Percentiles rank a stretch among this genome's conserved stretches.
These are phyloP conservation scores for Kuraishia hungarica DNA, from an alignment of 805 yeast species.

Conservation along the genomic window DNA sequence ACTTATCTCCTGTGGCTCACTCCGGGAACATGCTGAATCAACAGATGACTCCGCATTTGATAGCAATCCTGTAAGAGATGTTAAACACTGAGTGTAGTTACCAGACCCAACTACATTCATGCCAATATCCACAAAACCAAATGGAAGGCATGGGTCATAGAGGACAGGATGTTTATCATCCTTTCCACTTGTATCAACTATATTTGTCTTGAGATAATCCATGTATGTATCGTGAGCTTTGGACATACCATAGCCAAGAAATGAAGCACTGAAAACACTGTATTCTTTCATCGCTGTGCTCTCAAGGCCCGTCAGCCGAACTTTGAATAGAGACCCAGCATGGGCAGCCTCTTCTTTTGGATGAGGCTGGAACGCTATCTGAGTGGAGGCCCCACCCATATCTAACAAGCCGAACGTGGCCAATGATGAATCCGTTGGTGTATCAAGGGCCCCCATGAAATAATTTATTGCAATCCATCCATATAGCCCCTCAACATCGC, in stretches of 20 bases:
- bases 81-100: constrained; percentile 38
- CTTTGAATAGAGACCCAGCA: constrained; percentile 33
- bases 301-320: constrained; percentile 31
- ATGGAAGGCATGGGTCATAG: constrained; percentile 52
- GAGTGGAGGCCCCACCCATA: constrained; percentile 62
- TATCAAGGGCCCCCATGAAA: constrained; percentile 33
- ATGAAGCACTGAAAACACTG: constrained; percentile 44
- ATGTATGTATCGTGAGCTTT: constrained; percentile 44
- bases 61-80: constrained; percentile 37
- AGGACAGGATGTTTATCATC: constrained; percentile 8
- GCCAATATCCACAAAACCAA: constrained; percentile 22
- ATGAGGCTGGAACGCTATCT: constrained; percentile 56
- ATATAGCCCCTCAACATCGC: constrained; percentile 58
- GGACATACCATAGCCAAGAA: constrained; percentile 52
- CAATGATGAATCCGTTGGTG: constrained; percentile 29
- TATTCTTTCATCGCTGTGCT: constrained; percentile 20
- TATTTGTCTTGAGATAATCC: constrained; percentile 18
- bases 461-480: constrained; percentile 63
- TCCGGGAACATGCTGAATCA: constrained; percentile 11
- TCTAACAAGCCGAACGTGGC: constrained; percentile 49
- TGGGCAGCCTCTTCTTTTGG: constrained; percentile 34
- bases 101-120: constrained; percentile 39
- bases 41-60: constrained; percentile 8
- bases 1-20: constrained; percentile 20
- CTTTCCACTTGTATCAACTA: constrained; percentile 7